Evolutionary conservation across 345 rosid genomes (phyloP).

Genomic region (Eutrema heterophyllum): DNA sequence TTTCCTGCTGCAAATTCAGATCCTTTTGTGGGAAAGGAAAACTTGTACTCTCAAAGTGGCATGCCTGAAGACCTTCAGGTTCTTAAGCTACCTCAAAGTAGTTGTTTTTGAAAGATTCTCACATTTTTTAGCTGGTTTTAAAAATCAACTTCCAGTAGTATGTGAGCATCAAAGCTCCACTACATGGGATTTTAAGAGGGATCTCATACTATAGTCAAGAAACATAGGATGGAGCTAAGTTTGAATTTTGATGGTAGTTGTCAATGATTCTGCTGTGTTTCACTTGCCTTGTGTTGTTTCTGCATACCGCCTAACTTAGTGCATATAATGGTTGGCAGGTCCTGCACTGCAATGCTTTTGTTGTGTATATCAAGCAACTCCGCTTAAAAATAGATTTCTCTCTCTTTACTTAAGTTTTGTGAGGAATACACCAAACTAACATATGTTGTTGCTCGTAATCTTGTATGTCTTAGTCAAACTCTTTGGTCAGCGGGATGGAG

Average conservation of each 20-base stretch:
- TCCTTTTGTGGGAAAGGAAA: conserved; percentile 37
- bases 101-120: not conserved
- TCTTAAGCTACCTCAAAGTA: conserved; percentile 28
- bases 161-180: conserved; percentile 5
- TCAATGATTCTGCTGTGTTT: conserved; percentile 9
- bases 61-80: conserved; percentile 56
- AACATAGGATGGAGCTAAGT: conserved; percentile 11
- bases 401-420: conserved; percentile 24
- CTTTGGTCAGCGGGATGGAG: conserved; percentile 37
- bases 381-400: conserved; percentile 39
- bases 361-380: conserved; percentile 44
- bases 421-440: conserved; percentile 18
- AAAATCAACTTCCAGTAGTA: conserved; percentile 2
- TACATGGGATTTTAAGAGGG: not conserved
- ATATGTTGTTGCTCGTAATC: conserved; percentile 8
- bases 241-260: conserved; percentile 16
- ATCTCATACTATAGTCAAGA: conserved; percentile 12
- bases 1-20: conserved; percentile 34
- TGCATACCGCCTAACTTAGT: conserved; percentile 42
- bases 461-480: conserved; percentile 32
- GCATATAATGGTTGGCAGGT: conserved; percentile 70
- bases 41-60: conserved; percentile 38
- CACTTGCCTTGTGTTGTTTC: conserved; percentile 1
- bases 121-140: not conserved
- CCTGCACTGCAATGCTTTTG: conserved; percentile 51